Percentiles rank a stretch among this genome's conserved stretches.
These are phyloP conservation scores for Pichia sp. DNA, from an alignment of 1,139 yeast genomes.

Conservation along the genomic window DNA sequence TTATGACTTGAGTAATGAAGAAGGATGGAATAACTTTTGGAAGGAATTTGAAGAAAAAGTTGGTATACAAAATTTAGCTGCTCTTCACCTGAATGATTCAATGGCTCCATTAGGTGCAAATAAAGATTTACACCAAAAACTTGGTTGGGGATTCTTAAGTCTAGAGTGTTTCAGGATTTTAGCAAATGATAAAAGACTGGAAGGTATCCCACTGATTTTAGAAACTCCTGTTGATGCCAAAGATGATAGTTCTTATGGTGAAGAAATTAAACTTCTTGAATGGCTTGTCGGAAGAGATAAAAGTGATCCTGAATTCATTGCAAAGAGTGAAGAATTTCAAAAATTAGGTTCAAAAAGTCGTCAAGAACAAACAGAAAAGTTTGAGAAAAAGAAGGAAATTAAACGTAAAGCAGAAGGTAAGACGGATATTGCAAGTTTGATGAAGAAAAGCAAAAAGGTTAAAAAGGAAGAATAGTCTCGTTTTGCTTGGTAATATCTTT, in stretches of 20 bases:
- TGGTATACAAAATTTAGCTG: conserved; percentile 69
- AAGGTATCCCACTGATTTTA: conserved; percentile 70
- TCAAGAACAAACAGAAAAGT: conserved; percentile 29
- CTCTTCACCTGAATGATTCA: conserved; percentile 88
- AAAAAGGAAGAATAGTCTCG: conserved; percentile 6
- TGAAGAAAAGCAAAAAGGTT: conserved; percentile 18
- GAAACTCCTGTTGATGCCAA: conserved; percentile 69
- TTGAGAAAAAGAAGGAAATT: conserved; percentile 26
- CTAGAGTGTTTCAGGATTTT: conserved; percentile 74
- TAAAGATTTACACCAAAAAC: conserved; percentile 82
- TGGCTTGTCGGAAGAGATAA: conserved; percentile 54
- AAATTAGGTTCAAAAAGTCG: conserved; percentile 55
- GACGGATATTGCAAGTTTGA: conserved; percentile 23
- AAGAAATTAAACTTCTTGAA: conserved; percentile 70
- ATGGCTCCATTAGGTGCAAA: conserved; percentile 90
- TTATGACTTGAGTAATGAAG: conserved; percentile 66
- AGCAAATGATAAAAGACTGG: conserved; percentile 60
- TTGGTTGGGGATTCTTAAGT: conserved; percentile 88
- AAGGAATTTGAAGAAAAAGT: conserved; percentile 60
- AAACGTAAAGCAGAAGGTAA: conserved; percentile 19
- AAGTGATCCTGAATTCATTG: conserved; percentile 52
- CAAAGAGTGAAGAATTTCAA: conserved; percentile 45
- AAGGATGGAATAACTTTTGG: conserved; percentile 63
- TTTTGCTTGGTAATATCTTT: too few relatives aligned
- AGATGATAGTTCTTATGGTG: conserved; percentile 57